Conservation (phyloP, 164 flowering plant genomes). For the Piper longum region DNA sequence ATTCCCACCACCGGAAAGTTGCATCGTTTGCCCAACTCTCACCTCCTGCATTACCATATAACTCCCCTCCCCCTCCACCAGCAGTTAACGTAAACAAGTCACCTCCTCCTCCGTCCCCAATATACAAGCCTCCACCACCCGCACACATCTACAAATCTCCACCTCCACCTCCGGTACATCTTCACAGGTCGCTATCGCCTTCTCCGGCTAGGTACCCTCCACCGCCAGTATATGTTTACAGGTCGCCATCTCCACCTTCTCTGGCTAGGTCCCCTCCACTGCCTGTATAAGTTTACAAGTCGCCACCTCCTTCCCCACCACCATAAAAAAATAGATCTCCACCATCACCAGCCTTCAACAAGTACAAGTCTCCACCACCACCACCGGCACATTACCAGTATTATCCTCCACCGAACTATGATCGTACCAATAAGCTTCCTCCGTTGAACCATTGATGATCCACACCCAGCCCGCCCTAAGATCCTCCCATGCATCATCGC, state of each 20-base stretch:
- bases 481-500: background rate
- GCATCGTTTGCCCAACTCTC: background rate
- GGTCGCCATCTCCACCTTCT: constrained; percentile 1
- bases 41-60: background rate
- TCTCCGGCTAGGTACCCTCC: too few relatives aligned
- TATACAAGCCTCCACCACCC: constrained; percentile 1
- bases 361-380: background rate
- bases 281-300: too few relatives aligned
- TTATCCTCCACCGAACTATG: background rate
- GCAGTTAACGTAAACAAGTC: background rate
- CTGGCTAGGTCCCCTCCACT: background rate
- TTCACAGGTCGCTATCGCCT: too few relatives aligned
- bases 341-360: too few relatives aligned
- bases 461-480: background rate
- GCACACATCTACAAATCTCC: background rate
- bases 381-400: background rate
- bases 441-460: background rate
- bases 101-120: constrained; percentile 1
- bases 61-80: constrained; percentile 4
- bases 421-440: too few relatives aligned
- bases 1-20: background rate
- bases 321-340: too few relatives aligned
- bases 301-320: background rate
- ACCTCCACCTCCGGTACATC: background rate
- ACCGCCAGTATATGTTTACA: background rate